Evolutionary conservation across 176 grass and related monocot genomes (phyloP).

Genomic region (Cenchrus purpureus): DNA sequence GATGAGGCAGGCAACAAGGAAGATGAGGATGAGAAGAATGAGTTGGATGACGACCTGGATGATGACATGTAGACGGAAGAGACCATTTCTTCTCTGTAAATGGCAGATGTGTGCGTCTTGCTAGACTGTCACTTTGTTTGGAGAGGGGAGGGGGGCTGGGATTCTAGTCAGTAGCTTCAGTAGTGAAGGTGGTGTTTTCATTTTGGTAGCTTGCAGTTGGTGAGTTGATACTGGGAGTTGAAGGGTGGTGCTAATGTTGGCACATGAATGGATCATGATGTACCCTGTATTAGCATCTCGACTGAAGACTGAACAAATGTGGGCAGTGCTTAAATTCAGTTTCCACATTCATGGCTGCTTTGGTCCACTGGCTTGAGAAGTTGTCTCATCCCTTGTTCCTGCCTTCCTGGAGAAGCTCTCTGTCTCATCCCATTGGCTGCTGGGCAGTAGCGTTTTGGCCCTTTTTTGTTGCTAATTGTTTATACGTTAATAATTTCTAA

Average conservation of each 20-base stretch:
- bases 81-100: slow-evolving; percentile 31
- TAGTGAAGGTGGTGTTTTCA: background rate
- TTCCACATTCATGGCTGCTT: background rate
- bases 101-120: slow-evolving; percentile 26
- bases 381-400: no score
- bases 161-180: background rate
- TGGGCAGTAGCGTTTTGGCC: no score
- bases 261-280: background rate
- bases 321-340: background rate
- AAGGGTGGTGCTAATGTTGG: background rate
- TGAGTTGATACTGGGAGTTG: background rate
- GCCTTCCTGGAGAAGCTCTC: no score
- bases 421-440: no score
- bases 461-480: no score
- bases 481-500: no score
- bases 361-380: no score
- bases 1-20: background rate
- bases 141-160: background rate
- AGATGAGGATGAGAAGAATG: slow-evolving; percentile 38
- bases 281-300: background rate
- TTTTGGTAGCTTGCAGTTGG: background rate
- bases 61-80: slow-evolving; percentile 38
- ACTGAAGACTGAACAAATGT: no score
- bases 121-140: background rate
- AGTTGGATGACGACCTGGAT: slow-evolving; percentile 42